Conservation (phyloP, 495 filamentous ascomycete genomes). For the Podospora comata region DNA sequence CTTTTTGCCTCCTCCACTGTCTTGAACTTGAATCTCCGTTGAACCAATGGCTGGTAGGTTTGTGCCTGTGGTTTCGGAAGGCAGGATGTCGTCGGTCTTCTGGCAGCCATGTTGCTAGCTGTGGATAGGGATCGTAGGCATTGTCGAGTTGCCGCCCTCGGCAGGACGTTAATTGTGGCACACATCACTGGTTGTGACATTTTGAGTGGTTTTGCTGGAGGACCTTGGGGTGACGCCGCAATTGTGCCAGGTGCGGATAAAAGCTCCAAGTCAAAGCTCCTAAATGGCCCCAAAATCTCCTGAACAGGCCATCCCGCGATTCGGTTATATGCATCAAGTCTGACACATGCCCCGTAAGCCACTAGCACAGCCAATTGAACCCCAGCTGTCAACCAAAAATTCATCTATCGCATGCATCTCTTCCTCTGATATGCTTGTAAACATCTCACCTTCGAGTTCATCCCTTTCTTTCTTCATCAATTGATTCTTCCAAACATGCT, state of each 20-base stretch:
- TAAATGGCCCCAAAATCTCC: slow-evolving; percentile 24
- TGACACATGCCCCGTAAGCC: not conserved
- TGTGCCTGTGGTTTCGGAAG: slow-evolving; percentile 22
- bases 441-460: not conserved
- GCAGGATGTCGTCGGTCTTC: slow-evolving; percentile 20
- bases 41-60: slow-evolving; percentile 33
- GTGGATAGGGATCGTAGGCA: slow-evolving; percentile 32
- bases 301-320: not conserved
- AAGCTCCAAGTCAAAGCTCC: not conserved
- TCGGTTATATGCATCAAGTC: not conserved
- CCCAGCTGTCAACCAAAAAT: not conserved
- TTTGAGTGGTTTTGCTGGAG: slow-evolving; percentile 6
- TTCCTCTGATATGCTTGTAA: not conserved
- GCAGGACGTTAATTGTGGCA: slow-evolving; percentile 25
- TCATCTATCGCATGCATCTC: too few relatives aligned
- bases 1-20: slow-evolving; percentile 55
- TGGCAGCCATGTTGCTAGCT: slow-evolving; percentile 16
- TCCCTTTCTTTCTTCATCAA: not conserved
- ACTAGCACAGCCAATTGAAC: not conserved
- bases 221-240: slow-evolving; percentile 4
- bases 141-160: slow-evolving; percentile 23
- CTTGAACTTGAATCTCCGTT: slow-evolving; percentile 42
- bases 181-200: slow-evolving; percentile 33
- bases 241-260: not conserved
- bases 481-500: not conserved